Evolutionary conservation across 1,284 basidiomycete species (phyloP), one percentile per base, ranked within the genome.

Genomic region (Pseudozyma thailandica): DNA sequence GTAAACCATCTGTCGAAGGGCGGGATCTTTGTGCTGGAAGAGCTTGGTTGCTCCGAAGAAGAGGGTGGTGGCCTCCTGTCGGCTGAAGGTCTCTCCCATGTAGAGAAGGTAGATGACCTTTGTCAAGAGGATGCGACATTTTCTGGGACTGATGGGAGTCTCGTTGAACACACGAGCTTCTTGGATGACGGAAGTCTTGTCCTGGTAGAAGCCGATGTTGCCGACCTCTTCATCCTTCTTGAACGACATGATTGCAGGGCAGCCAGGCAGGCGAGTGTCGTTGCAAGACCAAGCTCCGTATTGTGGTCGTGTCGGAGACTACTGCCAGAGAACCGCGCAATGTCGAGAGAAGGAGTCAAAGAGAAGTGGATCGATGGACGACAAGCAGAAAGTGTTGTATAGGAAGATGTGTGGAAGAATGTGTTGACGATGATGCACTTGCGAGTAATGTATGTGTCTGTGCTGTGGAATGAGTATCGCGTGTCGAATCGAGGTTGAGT

Each of bases 111-210:
- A 97, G 53, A 98, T 91, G 81, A 98, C 93, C 82, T 96, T 90
- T 46, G 95, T 98, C 77, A 99, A 89, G 59, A 99, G 88, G 43
- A 94, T 92, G 81, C 95, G 90, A 85, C 95, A 99, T 87, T 95
- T 96, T 79, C 95, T 88, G 13, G 84, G 84, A 35, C 79, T 83
- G 85, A 99, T 94, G 74, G 95, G 95, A 16, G 94, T 94, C 84
- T 98, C 95, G 86, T 99, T 98, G 89, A 99, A 99, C 69, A 95
- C 92, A 73, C 96, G 90, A 63, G 96, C 95, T 85, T 99, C 96
- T 84, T 98, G 96, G 48, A 82, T 78, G 49, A 82, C 80, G 10
- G 77, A 77, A 10, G 77, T 78, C 77, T 82, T 82, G 70, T 82
- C 81, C 72, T 82, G 81, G 53, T 78, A 81, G 66, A 80, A 81